Percentiles rank a stretch among this genome's conserved stretches.
These are phyloP conservation scores for Porphyrellus cyaneotinctus DNA, from an alignment of 768 basidiomycete species.

Conservation along the genomic window DNA sequence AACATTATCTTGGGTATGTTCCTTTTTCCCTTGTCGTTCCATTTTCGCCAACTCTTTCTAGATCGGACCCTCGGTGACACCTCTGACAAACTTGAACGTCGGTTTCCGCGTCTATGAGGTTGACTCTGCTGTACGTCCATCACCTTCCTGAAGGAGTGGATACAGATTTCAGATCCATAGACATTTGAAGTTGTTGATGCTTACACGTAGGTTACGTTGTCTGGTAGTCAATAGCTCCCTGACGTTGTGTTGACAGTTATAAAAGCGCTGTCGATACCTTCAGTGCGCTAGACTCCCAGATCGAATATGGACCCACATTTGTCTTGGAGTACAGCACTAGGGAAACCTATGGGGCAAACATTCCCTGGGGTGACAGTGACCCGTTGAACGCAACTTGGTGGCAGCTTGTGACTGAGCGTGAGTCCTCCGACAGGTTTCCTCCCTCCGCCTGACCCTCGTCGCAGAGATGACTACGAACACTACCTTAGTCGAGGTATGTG, in stretches of 20 bases:
- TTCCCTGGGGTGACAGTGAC: constrained; percentile 57
- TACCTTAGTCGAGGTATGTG: constrained; percentile 53
- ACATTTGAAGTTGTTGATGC: constrained; percentile 78
- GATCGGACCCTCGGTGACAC: constrained; percentile 70
- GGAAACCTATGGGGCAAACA: constrained; percentile 54
- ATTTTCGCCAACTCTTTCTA: constrained; percentile 24
- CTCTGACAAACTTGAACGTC: constrained; percentile 66
- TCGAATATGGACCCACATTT: constrained; percentile 56
- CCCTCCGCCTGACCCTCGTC: not conserved
- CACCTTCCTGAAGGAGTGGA: not conserved
- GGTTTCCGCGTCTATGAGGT: constrained; percentile 56
- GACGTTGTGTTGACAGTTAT: constrained; percentile 44
- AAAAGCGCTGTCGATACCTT: constrained; percentile 57
- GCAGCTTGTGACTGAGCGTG: constrained; percentile 74
- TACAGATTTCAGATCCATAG: constrained; percentile 32
- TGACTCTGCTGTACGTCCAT: constrained; percentile 49
- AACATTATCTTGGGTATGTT: constrained; percentile 47
- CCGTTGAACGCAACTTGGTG: constrained; percentile 82
- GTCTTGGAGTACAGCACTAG: constrained; percentile 65
- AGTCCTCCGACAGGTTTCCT: constrained; percentile 16
- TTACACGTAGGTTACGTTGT: constrained; percentile 52
- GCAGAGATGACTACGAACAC: constrained; percentile 57
- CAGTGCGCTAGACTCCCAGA: constrained; percentile 54
- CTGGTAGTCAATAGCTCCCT: not conserved
- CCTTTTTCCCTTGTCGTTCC: constrained; percentile 2